Evolutionary conservation across 805 yeast species (phyloP).

Genomic region (Saccharomycopsis guyanensis): DNA sequence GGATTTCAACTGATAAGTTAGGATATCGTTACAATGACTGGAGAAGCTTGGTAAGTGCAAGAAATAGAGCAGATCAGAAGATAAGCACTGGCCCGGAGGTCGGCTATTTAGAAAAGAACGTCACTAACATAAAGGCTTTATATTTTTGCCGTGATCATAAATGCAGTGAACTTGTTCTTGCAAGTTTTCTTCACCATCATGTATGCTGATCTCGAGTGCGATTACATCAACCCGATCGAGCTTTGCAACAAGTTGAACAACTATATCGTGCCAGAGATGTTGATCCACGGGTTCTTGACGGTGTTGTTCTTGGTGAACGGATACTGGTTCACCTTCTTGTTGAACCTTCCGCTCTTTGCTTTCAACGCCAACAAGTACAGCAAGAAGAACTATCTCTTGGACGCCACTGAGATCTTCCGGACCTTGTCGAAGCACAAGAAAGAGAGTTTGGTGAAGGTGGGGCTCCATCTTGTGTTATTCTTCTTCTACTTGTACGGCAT

Average conservation of each 20-base stretch:
- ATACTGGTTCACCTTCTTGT: constrained; percentile 81
- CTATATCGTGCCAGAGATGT: constrained; percentile 86
- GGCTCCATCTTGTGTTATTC: constrained; percentile 85
- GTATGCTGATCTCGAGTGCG: constrained; percentile 92
- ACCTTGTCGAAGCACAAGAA: constrained; percentile 88
- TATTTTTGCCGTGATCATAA: constrained; percentile 71
- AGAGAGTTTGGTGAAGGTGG: constrained; percentile 84
- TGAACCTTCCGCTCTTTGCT: constrained; percentile 77
- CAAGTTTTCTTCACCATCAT: constrained; percentile 94
- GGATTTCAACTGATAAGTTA: too few species aligned
- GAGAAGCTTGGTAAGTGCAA: constrained; percentile 40
- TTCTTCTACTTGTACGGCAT: constrained; percentile 93
- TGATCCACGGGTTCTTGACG: constrained; percentile 66
- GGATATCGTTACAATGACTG: too few species aligned
- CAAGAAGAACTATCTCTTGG: constrained; percentile 77
- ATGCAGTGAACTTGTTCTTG: constrained; percentile 80
- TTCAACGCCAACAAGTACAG: constrained; percentile 76
- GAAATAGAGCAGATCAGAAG: too few species aligned
- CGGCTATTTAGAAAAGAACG: constrained; percentile 6
- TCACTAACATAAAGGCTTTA: constrained; percentile 43
- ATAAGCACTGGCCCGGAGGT: background rate
- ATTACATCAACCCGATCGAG: constrained; percentile 95
- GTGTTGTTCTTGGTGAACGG: constrained; percentile 73
- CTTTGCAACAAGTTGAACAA: constrained; percentile 88
- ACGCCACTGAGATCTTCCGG: constrained; percentile 96